Evolutionary conservation across 345 rosid genomes (phyloP).

Genomic region (Stellera chamaejasme): DNA sequence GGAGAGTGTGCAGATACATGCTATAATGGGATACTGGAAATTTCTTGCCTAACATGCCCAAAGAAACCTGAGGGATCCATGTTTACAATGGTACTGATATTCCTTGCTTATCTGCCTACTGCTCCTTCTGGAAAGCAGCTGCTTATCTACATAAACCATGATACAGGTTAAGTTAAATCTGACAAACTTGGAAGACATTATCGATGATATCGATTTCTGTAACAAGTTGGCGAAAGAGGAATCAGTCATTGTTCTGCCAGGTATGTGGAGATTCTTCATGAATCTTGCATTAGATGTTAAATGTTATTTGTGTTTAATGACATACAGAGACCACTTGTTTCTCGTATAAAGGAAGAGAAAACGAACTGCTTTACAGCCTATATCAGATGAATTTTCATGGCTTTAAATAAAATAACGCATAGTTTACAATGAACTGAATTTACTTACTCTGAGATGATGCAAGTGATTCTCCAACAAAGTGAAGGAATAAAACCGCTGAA

Average conservation of each 20-base stretch:
- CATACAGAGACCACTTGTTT: no score
- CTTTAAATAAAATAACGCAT: no score
- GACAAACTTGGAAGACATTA: constrained; percentile 45
- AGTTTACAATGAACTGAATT: no score
- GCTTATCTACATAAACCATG: background rate
- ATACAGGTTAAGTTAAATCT: constrained; percentile 51
- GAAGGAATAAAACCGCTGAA: no score
- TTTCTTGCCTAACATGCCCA: constrained; percentile 51
- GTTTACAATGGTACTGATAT: constrained; percentile 47
- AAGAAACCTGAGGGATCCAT: constrained; percentile 63
- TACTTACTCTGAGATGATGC: no score
- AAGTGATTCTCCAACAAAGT: no score
- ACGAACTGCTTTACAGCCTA: no score
- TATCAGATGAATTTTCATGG: no score
- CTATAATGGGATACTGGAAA: constrained; percentile 41
- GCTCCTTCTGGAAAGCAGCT: no score
- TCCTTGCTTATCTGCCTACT: background rate
- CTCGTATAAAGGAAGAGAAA: no score
- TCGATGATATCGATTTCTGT: constrained; percentile 60
- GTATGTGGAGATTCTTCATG: constrained; percentile 15
- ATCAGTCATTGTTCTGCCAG: constrained; percentile 64
- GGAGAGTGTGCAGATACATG: constrained; percentile 43
- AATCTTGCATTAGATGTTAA: no score
- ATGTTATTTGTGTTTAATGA: no score
- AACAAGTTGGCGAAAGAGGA: constrained; percentile 59